phyloP scores from a whole-genome alignment of 116 monocot genomes.

The Papilionanthe hybrid region DNA sequence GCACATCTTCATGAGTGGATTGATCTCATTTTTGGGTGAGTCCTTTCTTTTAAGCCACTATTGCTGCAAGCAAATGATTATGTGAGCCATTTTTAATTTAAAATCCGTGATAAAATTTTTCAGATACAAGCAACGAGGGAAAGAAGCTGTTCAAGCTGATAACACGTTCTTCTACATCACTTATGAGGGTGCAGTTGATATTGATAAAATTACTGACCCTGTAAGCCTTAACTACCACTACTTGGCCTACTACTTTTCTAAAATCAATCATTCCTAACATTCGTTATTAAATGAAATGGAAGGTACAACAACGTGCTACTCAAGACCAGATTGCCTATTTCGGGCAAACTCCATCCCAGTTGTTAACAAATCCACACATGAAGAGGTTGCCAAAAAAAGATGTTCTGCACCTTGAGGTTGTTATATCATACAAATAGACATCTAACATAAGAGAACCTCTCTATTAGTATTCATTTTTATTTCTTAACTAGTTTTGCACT shows the following conservation, averaged over 20 bases:
- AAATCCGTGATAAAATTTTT: conserved; percentile 11
- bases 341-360: conserved; percentile 93
- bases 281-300: conserved; percentile 15
- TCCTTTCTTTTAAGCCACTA: not conserved
- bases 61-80: not conserved
- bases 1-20: conserved; percentile 99
- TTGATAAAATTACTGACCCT: conserved; percentile 88
- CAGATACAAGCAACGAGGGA: conserved; percentile 92
- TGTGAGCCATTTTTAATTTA: not conserved
- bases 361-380: conserved; percentile 71
- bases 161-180: conserved; percentile 96
- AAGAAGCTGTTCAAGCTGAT: conserved; percentile 75
- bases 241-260: not conserved
- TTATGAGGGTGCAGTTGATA: conserved; percentile 92
- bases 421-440: not conserved
- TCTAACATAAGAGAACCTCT: not conserved
- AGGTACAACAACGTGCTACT: conserved; percentile 84
- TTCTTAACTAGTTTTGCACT: not conserved
- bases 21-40: conserved; percentile 97
- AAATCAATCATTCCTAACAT: conserved; percentile 7
- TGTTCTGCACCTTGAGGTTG: conserved; percentile 76
- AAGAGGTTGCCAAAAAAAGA: conserved; percentile 62
- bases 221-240: conserved; percentile 34
- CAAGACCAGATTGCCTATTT: conserved; percentile 98
- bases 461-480: not conserved